These are phyloP conservation scores for Ceratocystis alfenasii DNA, from an alignment of 2,329 filamentous ascomycete genomes.

Conservation along the genomic window DNA sequence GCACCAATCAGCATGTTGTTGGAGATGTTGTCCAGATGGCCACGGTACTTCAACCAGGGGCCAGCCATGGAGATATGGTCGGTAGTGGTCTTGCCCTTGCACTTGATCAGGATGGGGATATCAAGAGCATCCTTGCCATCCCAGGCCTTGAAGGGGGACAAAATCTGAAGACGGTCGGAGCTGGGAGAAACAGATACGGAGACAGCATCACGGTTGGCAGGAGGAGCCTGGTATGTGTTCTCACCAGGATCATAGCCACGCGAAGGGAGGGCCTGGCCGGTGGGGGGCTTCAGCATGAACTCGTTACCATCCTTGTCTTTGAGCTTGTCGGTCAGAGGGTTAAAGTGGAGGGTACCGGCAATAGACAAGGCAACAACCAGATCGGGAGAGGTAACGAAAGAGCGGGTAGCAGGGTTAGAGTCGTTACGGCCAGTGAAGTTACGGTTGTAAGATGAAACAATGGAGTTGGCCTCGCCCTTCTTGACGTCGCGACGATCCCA, in stretches of 20 bases:
- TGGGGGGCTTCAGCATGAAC: conserved; percentile 73
- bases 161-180: conserved; percentile 88
- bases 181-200: conserved; percentile 72
- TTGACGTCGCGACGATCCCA: conserved; percentile 90
- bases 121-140: conserved; percentile 78
- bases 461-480: conserved; percentile 93
- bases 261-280: conserved; percentile 66
- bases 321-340: conserved; percentile 81
- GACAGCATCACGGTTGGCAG: conserved; percentile 60
- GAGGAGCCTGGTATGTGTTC: conserved; percentile 93
- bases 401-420: conserved; percentile 87
- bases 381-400: conserved; percentile 84
- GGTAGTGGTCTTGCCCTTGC: conserved; percentile 89
- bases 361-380: conserved; percentile 77
- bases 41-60: conserved; percentile 97
- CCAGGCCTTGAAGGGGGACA: conserved; percentile 77
- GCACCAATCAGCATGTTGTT: conserved; percentile 99
- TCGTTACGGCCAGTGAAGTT: conserved; percentile 99
- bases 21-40: conserved; percentile 97
- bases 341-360: conserved; percentile 80
- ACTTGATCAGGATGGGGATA: conserved; percentile 91
- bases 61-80: conserved; percentile 97
- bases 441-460: conserved; percentile 98
- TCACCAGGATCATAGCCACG: conserved; percentile 80
- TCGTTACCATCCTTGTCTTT: conserved; percentile 95